Percentiles rank a stretch among this genome's conserved stretches.
phyloP scores from a whole-genome alignment of 2,329 filamentous ascomycete genomes.

The Rhynchosporium agropyri region DNA sequence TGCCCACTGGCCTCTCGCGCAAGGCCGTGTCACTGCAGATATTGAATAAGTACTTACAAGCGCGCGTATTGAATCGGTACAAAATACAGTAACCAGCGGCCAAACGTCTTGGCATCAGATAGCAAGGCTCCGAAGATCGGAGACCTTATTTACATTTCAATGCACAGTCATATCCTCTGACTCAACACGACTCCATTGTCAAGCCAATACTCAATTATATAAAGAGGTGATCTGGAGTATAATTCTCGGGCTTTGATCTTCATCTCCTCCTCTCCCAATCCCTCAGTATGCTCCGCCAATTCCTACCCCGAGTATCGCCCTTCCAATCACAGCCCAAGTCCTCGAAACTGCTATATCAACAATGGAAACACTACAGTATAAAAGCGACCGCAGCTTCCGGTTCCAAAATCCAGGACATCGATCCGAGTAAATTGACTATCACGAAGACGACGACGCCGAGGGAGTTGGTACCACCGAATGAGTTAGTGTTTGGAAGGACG shows the following conservation, averaged over 20 bases:
- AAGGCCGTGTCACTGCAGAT: slow-evolving; percentile 16
- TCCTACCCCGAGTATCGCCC: slow-evolving; percentile 48
- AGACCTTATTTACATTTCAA: slow-evolving; percentile 26
- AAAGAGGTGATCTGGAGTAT: slow-evolving; percentile 11
- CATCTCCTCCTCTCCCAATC: slow-evolving; percentile 16
- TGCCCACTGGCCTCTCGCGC: slow-evolving; percentile 24
- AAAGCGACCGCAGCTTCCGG: slow-evolving; percentile 41
- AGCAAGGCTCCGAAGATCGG: slow-evolving; percentile 26
- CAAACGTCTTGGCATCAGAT: background rate
- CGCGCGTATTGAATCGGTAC: slow-evolving; percentile 6
- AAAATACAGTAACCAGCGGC: background rate
- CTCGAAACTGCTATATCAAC: slow-evolving; percentile 42
- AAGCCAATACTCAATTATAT: slow-evolving; percentile 13
- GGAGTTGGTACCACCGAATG: slow-evolving; percentile 69
- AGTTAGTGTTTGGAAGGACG: slow-evolving; percentile 84
- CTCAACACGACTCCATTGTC: slow-evolving; percentile 18
- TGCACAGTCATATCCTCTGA: background rate
- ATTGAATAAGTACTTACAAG: background rate
- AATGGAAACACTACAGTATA: slow-evolving; percentile 54
- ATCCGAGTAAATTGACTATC: slow-evolving; percentile 75
- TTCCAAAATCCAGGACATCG: slow-evolving; percentile 65
- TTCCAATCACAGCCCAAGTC: slow-evolving; percentile 40
- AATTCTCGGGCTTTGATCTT: background rate
- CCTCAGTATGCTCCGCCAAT: slow-evolving; percentile 51
- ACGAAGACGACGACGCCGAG: slow-evolving; percentile 77